These are phyloP conservation scores for Mortierella alpina DNA, from an alignment of 192 early-diverging fungal genomes.

Conservation along the genomic window DNA sequence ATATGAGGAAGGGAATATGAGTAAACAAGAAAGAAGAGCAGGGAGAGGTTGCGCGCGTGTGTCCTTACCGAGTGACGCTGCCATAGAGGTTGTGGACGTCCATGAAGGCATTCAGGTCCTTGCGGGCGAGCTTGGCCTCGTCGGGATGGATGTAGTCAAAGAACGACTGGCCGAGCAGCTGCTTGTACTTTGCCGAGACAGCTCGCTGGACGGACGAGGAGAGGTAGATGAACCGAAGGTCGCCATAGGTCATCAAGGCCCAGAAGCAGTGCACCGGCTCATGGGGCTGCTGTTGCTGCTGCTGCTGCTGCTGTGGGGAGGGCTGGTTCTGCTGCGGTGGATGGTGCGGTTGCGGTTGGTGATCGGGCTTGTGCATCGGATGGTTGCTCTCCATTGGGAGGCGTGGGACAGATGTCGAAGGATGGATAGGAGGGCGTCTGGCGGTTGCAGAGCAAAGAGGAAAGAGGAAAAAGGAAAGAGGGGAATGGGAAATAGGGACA, in stretches of 20 bases:
- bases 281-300: constrained; percentile 8
- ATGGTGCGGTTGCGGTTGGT: too few species aligned
- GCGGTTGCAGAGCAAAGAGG: too few species aligned
- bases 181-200: constrained; percentile 49
- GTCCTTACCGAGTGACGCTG: constrained; percentile 54
- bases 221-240: constrained; percentile 57
- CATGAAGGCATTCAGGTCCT: constrained; percentile 55
- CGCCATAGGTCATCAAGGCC: constrained; percentile 55
- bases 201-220: constrained; percentile 52
- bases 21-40: not conserved
- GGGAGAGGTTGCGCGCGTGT: not conserved
- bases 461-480: too few species aligned
- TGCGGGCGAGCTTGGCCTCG: constrained; percentile 53
- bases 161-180: constrained; percentile 53
- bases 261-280: constrained; percentile 53
- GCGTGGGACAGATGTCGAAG: too few species aligned
- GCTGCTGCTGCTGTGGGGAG: constrained; percentile 7
- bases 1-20: not conserved
- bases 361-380: too few species aligned
- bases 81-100: constrained; percentile 54
- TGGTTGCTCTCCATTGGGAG: too few species aligned
- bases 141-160: constrained; percentile 61
- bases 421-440: too few species aligned
- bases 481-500: too few species aligned
- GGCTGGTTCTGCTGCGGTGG: too few species aligned